Percentiles rank a stretch among this genome's conserved stretches.
phyloP scores from a whole-genome alignment of 768 basidiomycete species.

The Rhizopogon sp. region DNA sequence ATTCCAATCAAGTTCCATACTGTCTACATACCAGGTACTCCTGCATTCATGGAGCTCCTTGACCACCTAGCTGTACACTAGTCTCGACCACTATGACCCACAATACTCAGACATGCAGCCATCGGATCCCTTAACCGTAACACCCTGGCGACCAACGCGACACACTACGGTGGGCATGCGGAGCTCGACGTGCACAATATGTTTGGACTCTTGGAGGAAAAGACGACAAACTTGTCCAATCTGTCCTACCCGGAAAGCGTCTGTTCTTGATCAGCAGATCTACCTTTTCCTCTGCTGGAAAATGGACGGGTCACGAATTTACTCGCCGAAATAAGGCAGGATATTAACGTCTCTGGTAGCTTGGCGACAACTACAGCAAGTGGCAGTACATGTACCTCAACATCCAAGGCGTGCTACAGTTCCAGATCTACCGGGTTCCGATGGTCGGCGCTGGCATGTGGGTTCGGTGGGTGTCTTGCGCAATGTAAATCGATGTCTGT shows the following conservation, averaged over 20 bases:
- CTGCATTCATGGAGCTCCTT: no score
- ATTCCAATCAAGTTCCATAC: no score
- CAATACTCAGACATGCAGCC: constrained; percentile 35
- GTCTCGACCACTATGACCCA: constrained; percentile 6
- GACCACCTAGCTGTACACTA: constrained; percentile 12
- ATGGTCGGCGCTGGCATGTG: constrained; percentile 72
- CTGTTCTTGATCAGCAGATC: constrained; percentile 71
- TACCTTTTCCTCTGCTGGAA: constrained; percentile 63
- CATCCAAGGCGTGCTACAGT: constrained; percentile 77
- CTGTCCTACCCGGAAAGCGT: constrained; percentile 51
- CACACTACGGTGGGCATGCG: constrained; percentile 54
- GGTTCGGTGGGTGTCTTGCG: constrained; percentile 18
- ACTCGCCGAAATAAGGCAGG: not conserved
- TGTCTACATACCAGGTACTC: no score
- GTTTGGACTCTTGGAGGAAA: constrained; percentile 69
- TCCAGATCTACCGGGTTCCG: constrained; percentile 80
- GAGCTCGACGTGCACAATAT: constrained; percentile 70
- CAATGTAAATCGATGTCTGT: not conserved
- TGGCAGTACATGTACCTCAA: constrained; percentile 70
- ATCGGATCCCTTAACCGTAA: constrained; percentile 46
- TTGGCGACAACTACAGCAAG: constrained; percentile 73
- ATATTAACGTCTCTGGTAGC: constrained; percentile 25
- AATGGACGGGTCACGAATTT: constrained; percentile 53
- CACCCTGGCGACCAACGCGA: constrained; percentile 67
- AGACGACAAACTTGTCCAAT: constrained; percentile 51